Conservation (phyloP, 2,329 filamentous ascomycete species). For the Colletotrichum lupini region DNA sequence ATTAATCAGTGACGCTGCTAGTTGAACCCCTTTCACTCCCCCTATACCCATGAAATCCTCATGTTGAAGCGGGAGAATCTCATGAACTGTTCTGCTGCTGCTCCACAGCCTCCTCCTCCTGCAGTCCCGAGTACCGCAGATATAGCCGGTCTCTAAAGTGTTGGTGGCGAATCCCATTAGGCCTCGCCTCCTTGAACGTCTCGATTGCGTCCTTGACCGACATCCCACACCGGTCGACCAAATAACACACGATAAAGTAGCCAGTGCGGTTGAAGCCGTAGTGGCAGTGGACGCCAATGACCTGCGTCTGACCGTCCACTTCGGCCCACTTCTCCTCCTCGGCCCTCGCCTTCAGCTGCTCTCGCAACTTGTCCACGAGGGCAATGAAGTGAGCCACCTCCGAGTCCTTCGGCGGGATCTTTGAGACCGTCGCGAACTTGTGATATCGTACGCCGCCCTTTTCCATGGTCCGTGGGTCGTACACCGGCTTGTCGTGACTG, state of each 20-base stretch:
- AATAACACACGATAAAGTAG: constrained; percentile 88
- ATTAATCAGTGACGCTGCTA: constrained; percentile 11
- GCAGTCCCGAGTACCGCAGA: constrained; percentile 73
- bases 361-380: constrained; percentile 69
- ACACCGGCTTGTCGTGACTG: constrained; percentile 89
- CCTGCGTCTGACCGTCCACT: constrained; percentile 49
- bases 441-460: constrained; percentile 76
- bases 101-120: neutral
- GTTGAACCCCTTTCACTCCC: neutral
- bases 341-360: constrained; percentile 61
- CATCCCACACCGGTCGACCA: constrained; percentile 84
- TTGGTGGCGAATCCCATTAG: constrained; percentile 87
- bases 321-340: constrained; percentile 54
- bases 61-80: neutral
- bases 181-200: constrained; percentile 76
- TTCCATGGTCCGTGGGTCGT: constrained; percentile 80
- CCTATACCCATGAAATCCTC: neutral
- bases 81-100: neutral
- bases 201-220: constrained; percentile 81
- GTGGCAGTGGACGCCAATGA: constrained; percentile 91
- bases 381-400: constrained; percentile 66
- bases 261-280: constrained; percentile 97
- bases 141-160: constrained; percentile 89
- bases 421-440: constrained; percentile 93
- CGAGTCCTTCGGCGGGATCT: constrained; percentile 77